Evolutionary conservation across 148 eudicot species (phyloP).

Genomic region (Suaeda aralocaspica): DNA sequence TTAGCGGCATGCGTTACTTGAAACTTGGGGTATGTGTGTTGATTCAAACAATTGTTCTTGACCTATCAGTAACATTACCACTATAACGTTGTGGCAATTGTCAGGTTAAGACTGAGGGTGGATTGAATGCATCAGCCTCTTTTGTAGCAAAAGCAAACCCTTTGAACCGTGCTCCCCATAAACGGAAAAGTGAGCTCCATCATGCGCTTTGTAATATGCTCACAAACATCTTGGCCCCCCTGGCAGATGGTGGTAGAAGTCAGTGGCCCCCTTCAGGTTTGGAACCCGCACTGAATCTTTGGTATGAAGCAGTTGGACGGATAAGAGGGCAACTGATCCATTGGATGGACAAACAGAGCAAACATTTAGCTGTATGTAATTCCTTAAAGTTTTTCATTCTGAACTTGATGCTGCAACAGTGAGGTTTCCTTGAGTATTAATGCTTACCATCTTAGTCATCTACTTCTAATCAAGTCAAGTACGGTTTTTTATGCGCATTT

Average conservation of each 20-base stretch:
- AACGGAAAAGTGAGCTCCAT: slow-evolving; percentile 96
- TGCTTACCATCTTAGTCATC: background rate
- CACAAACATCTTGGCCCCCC: slow-evolving; percentile 90
- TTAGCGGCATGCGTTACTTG: slow-evolving; percentile 95
- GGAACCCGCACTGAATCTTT: slow-evolving; percentile 89
- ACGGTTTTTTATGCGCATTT: background rate
- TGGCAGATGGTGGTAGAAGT: slow-evolving; percentile 93
- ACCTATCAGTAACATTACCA: background rate
- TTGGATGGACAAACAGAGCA: slow-evolving; percentile 99
- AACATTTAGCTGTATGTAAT: slow-evolving; percentile 87
- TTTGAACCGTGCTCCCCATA: slow-evolving; percentile 89
- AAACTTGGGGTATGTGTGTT: slow-evolving; percentile 88
- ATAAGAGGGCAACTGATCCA: slow-evolving; percentile 77
- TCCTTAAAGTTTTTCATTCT: slow-evolving; percentile 8
- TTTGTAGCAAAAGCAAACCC: slow-evolving; percentile 99
- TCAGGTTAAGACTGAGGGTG: slow-evolving; percentile 98
- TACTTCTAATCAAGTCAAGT: background rate
- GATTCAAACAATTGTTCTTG: background rate
- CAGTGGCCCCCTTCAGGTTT: slow-evolving; percentile 98
- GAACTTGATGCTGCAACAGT: slow-evolving; percentile 1
- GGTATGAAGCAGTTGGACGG: slow-evolving; percentile 99
- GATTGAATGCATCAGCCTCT: slow-evolving; percentile 96
- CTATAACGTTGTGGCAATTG: slow-evolving; percentile 30
- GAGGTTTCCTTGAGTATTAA: background rate
- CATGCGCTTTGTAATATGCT: slow-evolving; percentile 98